A percentile compares a stretch with the other conserved stretches of the same genome.
Evolutionary conservation across 352 stramenopile species (phyloP).

Genomic region (Phytophthora lateralis): DNA sequence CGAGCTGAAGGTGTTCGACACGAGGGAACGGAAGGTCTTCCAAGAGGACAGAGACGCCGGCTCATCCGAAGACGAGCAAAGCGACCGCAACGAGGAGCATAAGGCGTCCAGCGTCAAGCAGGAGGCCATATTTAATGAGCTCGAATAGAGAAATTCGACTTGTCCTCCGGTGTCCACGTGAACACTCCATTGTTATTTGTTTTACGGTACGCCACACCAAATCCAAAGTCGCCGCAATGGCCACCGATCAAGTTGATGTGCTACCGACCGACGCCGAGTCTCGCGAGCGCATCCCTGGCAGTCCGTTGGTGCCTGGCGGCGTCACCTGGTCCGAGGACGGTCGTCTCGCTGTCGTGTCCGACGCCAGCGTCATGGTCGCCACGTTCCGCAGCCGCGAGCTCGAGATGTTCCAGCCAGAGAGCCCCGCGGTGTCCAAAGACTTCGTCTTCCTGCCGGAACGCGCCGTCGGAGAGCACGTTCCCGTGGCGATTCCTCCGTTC

Average conservation of each 20-base stretch:
- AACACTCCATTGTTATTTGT: neutral
- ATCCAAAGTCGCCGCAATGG: slow-evolving; percentile 15
- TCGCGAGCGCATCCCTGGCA: slow-evolving; percentile 78
- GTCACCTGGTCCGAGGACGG: slow-evolving; percentile 78
- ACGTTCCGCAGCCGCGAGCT: slow-evolving; percentile 82
- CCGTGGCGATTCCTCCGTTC: slow-evolving; percentile 53
- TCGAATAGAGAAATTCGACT: slow-evolving; percentile 10
- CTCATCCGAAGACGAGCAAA: slow-evolving; percentile 1
- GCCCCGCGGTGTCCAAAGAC: slow-evolving; percentile 80
- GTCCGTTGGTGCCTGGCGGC: slow-evolving; percentile 67
- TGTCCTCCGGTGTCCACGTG: slow-evolving; percentile 12
- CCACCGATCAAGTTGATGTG: slow-evolving; percentile 28
- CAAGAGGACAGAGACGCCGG: slow-evolving; percentile 5
- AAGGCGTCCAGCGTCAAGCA: neutral
- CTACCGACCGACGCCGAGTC: slow-evolving; percentile 40
- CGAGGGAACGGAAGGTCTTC: slow-evolving; percentile 3
- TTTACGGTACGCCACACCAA: slow-evolving; percentile 8
- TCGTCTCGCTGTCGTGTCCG: slow-evolving; percentile 71
- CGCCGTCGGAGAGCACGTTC: slow-evolving; percentile 50
- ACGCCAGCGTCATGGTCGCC: slow-evolving; percentile 77
- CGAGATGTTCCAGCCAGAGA: slow-evolving; percentile 81
- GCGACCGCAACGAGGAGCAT: slow-evolving; percentile 13
- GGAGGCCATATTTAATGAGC: slow-evolving; percentile 34
- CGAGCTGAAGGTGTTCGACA: slow-evolving; percentile 5
- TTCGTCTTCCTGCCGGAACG: slow-evolving; percentile 73